Conservation (phyloP, 139 green algal genomes). For the Haematococcus sp. region DNA sequence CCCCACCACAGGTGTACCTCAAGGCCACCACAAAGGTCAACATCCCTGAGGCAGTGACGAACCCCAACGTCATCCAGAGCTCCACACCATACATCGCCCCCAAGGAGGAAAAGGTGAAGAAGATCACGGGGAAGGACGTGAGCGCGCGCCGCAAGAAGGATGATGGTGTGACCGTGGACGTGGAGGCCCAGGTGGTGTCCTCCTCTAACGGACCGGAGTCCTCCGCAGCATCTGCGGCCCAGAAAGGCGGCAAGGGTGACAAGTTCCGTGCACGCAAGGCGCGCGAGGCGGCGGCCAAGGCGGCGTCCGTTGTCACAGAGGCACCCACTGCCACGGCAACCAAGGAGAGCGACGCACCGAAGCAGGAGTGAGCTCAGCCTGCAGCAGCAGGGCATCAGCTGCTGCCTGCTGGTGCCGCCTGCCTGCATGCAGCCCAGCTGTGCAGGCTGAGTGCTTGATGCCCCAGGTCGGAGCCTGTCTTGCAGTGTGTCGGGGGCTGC, state of each 20-base stretch:
- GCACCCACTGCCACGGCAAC: too few species aligned
- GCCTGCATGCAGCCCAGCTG: too few species aligned
- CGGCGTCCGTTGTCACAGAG: slow-evolving; percentile 13
- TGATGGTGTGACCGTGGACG: slow-evolving; percentile 24
- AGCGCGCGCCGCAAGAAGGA: slow-evolving; percentile 44
- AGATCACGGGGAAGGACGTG: slow-evolving; percentile 42
- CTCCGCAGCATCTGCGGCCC: too few species aligned
- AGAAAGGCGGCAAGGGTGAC: slow-evolving; percentile 38
- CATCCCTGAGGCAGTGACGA: slow-evolving; percentile 18
- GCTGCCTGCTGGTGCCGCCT: too few species aligned
- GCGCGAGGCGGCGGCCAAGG: slow-evolving; percentile 67
- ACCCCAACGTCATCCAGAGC: neutral
- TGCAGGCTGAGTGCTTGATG: too few species aligned
- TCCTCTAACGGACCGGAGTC: too few species aligned
- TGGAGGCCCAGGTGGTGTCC: slow-evolving; percentile 16
- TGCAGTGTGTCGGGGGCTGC: too few species aligned
- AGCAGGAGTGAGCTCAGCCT: too few species aligned
- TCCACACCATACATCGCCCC: slow-evolving; percentile 15
- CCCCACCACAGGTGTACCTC: slow-evolving; percentile 47
- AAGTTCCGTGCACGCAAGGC: slow-evolving; percentile 79
- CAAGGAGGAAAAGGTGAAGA: slow-evolving; percentile 17
- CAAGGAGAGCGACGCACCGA: too few species aligned
- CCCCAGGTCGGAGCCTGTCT: too few species aligned
- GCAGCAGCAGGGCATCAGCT: too few species aligned
- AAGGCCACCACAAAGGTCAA: slow-evolving; percentile 49